Evolutionary conservation across 805 yeast genomes (phyloP), one percentile per base, ranked within the genome.

Genomic region (Saccharomycopsis schoenii): DNA sequence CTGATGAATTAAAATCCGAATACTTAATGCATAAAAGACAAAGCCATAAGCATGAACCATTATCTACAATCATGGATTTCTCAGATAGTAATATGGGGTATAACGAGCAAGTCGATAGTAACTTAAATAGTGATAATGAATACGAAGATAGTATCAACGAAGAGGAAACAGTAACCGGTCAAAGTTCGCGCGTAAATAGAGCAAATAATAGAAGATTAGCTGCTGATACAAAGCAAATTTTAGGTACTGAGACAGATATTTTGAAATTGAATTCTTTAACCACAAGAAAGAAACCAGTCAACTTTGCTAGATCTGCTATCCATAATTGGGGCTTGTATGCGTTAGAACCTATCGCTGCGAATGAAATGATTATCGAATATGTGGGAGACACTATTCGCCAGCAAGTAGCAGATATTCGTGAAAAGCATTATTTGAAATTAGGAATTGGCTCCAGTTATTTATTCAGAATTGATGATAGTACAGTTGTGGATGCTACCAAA

Each of bases 261-360:
- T 75, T 92, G 66, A 86, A 89, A 54, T 80, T 90, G 73, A 93
- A 92, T 70, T 96, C 93, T 65, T 80, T 93, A 67, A 88, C 89
- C 66, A 91, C 89, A 69, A 81, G 97, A 65, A 89, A 87, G 72
- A 93, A 93, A 69, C 96, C 97, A 0, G 97, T 93, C 9, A 86
- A 94, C n/a, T 92, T 92, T 77, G 97, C 97, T 0, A 79, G 98
- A 59, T 91, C 97, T 1, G 96, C 97, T 0, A 94, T 94, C 68
- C 99, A 94, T 72, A 90, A 93, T 69, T 94, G 99, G 99, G 99
- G 99, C 0, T 75, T 94, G 47, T 94, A 91, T 73, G 99, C 99
- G 0, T 75, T 89, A 68, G 98, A 94, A 68, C 96, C 96, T 1
- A 94, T 94, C 69, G 88, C 90, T n/a, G 96, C 94, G 0, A 88